Percentiles rank a stretch among this genome's conserved stretches.
phyloP scores from a whole-genome alignment of 805 yeast species.

The Metschnikowia similis region DNA sequence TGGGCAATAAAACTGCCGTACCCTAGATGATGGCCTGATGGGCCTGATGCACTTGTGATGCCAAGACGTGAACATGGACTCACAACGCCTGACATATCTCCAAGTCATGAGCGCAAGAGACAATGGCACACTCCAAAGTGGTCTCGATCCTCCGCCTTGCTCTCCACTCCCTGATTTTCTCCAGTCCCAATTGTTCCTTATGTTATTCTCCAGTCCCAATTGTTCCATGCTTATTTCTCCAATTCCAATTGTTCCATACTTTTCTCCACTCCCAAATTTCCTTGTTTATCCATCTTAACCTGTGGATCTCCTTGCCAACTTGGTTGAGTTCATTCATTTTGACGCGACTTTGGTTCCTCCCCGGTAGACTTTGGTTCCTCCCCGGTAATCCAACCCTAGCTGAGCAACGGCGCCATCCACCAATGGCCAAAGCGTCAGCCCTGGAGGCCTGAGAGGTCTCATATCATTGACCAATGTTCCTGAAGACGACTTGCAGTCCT shows the following conservation, averaged over 20 bases:
- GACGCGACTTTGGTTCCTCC: constrained; percentile 89
- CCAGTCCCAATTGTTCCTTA: too few species aligned
- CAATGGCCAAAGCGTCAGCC: constrained; percentile 59
- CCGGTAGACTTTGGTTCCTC: constrained; percentile 93
- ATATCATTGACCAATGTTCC: constrained; percentile 95
- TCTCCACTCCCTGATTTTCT: too few species aligned
- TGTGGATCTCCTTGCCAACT: constrained; percentile 84
- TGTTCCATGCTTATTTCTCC: too few species aligned
- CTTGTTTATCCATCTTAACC: constrained; percentile 76
- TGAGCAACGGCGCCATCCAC: constrained; percentile 86
- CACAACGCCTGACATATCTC: constrained; percentile 86
- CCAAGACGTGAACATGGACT: constrained; percentile 97
- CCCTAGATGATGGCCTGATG: too few species aligned
- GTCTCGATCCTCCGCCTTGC: constrained; percentile 26
- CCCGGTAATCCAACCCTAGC: constrained; percentile 93
- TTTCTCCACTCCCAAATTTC: constrained; percentile 46
- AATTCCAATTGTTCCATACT: too few species aligned
- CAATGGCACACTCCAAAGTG: constrained; percentile 89
- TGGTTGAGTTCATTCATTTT: constrained; percentile 86
- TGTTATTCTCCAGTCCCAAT: too few species aligned
- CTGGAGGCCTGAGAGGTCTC: constrained; percentile 77
- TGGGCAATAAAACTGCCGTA: constrained; percentile 88
- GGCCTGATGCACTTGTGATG: constrained; percentile 94
- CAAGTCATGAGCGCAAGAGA: constrained; percentile 65
- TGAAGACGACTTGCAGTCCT: constrained; percentile 83